phyloP scores from a whole-genome alignment of 768 basidiomycete genomes.

The Leccinum subtestaceum region DNA sequence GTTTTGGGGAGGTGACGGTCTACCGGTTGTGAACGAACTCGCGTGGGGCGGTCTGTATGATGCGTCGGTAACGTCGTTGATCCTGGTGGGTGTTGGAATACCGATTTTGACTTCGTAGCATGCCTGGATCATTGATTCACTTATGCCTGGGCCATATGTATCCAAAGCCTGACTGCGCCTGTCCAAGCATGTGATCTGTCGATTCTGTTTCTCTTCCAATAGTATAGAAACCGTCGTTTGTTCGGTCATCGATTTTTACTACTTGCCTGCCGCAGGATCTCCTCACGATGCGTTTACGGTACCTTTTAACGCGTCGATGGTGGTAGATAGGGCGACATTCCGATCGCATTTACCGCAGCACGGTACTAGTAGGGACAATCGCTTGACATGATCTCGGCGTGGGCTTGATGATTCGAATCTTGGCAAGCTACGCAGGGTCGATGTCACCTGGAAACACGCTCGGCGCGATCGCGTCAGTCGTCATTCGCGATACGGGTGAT shows the following conservation, averaged over 20 bases:
- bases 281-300: background rate
- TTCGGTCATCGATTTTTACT: background rate
- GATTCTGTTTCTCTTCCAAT: too few species aligned
- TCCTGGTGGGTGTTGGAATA: background rate
- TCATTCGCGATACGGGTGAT: background rate
- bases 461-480: background rate
- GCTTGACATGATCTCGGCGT: background rate
- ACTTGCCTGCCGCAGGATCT: background rate
- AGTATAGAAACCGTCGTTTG: background rate
- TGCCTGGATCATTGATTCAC: background rate
- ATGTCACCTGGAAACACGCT: background rate
- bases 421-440: background rate
- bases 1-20: constrained; percentile 45
- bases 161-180: background rate
- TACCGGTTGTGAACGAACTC: constrained; percentile 18
- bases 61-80: background rate
- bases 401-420: background rate
- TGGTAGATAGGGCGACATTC: background rate
- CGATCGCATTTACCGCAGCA: background rate
- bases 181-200: background rate
- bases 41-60: background rate
- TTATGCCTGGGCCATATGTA: background rate
- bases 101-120: background rate
- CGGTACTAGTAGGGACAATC: too few species aligned
- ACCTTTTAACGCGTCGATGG: background rate